Conservation (phyloP, 73 alveolate species). For the Paraurostyla sp. region DNA sequence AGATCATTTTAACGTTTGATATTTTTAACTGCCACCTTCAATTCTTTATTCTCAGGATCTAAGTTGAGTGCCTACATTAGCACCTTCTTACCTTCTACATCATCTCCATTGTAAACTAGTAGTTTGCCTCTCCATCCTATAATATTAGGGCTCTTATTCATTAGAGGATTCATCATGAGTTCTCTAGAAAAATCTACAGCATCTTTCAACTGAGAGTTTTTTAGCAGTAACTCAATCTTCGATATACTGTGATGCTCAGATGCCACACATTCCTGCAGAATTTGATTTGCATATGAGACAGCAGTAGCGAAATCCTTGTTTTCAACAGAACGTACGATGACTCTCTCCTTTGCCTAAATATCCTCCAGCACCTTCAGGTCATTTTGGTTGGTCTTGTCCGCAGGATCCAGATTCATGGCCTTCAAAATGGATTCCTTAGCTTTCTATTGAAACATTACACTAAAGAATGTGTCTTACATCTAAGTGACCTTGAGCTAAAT, state of each 20-base stretch:
- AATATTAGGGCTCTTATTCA: not conserved
- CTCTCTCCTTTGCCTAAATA: not conserved
- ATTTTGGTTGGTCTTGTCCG: not conserved
- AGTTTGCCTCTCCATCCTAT: not conserved
- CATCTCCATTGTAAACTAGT: conserved; percentile 2
- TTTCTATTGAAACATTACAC: not conserved
- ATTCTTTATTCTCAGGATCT: conserved; percentile 7
- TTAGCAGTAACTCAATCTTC: not conserved
- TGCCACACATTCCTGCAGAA: not conserved
- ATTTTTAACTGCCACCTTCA: not conserved
- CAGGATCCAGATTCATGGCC: conserved; percentile 12
- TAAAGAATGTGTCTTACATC: not conserved
- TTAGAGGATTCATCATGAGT: not conserved
- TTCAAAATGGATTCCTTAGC: conserved; percentile 7
- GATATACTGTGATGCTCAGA: not conserved
- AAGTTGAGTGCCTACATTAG: not conserved
- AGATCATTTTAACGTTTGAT: not conserved
- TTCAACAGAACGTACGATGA: not conserved
- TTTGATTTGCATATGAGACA: not conserved
- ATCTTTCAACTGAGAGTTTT: not conserved
- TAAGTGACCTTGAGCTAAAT: not conserved
- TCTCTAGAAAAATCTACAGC: not conserved
- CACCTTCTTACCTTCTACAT: not conserved
- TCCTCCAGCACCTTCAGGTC: not conserved
- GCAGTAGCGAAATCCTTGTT: conserved; percentile 7